Base-by-base conservation (phyloP, 1,284 basidiomycete species). In the Cutaneotrichosporon cavernicola region DNA sequence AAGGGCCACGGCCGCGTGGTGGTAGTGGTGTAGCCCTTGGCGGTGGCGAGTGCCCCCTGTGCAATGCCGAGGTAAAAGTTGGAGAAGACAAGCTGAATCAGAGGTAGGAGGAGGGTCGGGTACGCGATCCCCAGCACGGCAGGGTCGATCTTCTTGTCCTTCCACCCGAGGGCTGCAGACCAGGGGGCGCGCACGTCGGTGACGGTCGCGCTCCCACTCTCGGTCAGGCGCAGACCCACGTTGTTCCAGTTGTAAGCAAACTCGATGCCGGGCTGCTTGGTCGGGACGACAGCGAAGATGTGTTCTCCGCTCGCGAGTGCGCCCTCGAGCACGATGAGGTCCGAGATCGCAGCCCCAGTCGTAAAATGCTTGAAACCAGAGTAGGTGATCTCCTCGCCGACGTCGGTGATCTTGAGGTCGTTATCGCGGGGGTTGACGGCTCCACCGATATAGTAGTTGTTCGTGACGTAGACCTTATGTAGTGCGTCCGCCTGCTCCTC, bases 191-290 rank as follows among this genome's bases (percentile, higher is more conserved):
- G 60, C 46, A 79, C 76, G 60, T 76, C 64, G 11, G 60, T 60
- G 58, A 79, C 72, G n/a, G 61, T 65, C 51, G 77, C 72, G 10
- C 71, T 70, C 31, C 77, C 77, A 14, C 63, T 65, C 60, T 75
- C 73, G 0, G 77, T 76, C 36, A 72, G 75, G 21, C 76, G 70
- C 70, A 77, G 73, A n/a, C 77, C 77, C n/a, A 79, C 67, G 5
- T 73, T 75, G 66, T 77, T 76, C 77, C 77, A 79, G 62, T 79
- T 75, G 60, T 77, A 74, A 10, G 73, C 73, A 56, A 76, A 79
- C 13, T 61, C 63, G 69, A 79, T 76, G 11, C 76, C 65, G 65
- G 71, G 56, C 71, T 74, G 70, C 67, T 72, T 58, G 66, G 71
- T 67, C 10, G 62, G 62, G 9, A 74, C 75, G 26, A 73, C 62